Evolutionary conservation across 441 rosid species (phyloP).

Genomic region (Syzygium syzygioides): DNA sequence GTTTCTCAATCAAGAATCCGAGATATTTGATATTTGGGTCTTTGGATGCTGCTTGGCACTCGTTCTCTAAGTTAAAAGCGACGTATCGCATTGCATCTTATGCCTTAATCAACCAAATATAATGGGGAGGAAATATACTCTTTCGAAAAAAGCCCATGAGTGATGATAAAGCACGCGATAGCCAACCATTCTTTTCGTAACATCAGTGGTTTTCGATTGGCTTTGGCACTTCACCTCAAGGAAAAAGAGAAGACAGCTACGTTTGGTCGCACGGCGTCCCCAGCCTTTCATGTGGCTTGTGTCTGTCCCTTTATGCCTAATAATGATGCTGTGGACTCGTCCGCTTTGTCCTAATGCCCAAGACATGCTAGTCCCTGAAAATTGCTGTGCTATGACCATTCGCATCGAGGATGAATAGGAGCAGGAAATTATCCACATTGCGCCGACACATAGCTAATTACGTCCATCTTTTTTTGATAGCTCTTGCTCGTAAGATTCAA

Average conservation of each 20-base stretch:
- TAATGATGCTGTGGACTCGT: neutral
- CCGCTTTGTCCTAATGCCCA: neutral
- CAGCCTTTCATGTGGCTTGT: neutral
- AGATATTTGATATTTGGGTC: neutral
- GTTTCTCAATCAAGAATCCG: neutral
- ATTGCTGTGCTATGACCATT: neutral
- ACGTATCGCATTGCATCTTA: neutral
- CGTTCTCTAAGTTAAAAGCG: neutral
- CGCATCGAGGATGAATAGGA: neutral
- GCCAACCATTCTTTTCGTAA: neutral
- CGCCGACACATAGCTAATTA: neutral
- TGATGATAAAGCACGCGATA: neutral
- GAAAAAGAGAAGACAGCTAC: neutral
- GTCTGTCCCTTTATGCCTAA: neutral
- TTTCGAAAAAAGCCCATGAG: neutral
- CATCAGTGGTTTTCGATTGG: neutral
- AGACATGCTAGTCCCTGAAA: neutral
- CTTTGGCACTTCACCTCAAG: neutral
- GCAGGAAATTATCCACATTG: neutral
- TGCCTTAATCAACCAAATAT: neutral
- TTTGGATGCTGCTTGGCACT: neutral
- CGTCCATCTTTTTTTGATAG: neutral
- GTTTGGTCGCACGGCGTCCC: neutral
- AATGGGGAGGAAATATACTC: neutral
- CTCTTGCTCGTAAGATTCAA: neutral